phyloP scores from a whole-genome alignment of 495 filamentous ascomycete genomes.

The Penicillium taxi region DNA sequence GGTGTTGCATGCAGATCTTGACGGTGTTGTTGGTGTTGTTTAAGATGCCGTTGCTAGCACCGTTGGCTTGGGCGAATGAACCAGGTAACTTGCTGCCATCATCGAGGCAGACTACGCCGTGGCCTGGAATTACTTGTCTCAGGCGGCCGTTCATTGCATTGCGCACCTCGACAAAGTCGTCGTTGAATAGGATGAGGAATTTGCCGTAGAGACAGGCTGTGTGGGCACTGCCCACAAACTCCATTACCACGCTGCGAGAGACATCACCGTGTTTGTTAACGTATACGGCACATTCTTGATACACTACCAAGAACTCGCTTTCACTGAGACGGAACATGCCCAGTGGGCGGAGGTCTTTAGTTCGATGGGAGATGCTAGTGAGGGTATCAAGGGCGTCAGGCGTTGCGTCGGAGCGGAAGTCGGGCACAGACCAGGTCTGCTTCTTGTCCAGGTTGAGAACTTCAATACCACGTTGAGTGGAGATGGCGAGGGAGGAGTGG shows the following conservation, averaged over 20 bases:
- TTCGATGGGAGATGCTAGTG: constrained; percentile 68
- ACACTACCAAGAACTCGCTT: constrained; percentile 86
- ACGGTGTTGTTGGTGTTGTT: constrained; percentile 54
- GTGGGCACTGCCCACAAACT: constrained; percentile 86
- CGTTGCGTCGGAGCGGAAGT: constrained; percentile 49
- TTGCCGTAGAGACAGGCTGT: constrained; percentile 76
- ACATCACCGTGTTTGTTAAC: constrained; percentile 98
- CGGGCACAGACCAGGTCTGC: constrained; percentile 79
- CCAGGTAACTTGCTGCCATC: constrained; percentile 57
- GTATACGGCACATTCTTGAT: constrained; percentile 92
- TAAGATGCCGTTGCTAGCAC: constrained; percentile 3
- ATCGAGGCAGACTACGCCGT: constrained; percentile 80
- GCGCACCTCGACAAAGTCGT: constrained; percentile 92
- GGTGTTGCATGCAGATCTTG: constrained; percentile 94
- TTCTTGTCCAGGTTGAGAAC: constrained; percentile 96
- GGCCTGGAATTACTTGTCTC: constrained; percentile 86
- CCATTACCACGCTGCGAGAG: constrained; percentile 85
- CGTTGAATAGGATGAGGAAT: constrained; percentile 68
- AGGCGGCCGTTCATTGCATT: constrained; percentile 94
- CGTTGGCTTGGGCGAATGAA: constrained; percentile 25
- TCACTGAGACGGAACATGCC: constrained; percentile 96
- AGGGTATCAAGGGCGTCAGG: constrained; percentile 55
- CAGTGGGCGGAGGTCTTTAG: constrained; percentile 72
- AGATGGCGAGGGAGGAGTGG: constrained; percentile 83
- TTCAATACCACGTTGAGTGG: constrained; percentile 88